Evolutionary conservation across 768 basidiomycete species (phyloP), one percentile per base, ranked within the genome.

Genomic region (Podaxis carcinomalis): DNA sequence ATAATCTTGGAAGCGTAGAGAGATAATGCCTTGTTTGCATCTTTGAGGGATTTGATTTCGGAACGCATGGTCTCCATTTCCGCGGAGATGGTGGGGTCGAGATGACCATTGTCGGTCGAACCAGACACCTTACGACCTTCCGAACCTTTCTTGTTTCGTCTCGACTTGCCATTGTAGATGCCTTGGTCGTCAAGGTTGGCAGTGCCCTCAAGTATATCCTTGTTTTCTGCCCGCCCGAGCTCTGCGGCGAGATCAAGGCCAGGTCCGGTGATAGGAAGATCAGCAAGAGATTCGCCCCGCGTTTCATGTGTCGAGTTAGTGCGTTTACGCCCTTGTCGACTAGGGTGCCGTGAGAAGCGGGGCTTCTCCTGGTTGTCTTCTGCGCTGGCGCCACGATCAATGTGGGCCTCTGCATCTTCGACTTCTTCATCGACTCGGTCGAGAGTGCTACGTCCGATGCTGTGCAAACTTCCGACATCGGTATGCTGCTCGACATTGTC

Each of bases 1-100:
- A 98, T 92, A 66, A 98, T 98, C 80, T 98, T 98, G 50, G 93
- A 94, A 3, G 95, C 94, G 69, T 98, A 98, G 42, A 98, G 75
- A 16, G 93, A 93, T 11, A 98, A 78, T 1, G 95, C 95, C 72
- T 96, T 96, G 79, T 97, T 98, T 47, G 93, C 93, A 70, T 97
- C 95, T 71, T 90, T 92, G 73, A 98, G 84, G 32, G 87, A 88
- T 73, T 96, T 96, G 71, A 97, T 88, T 73, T 98, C 96, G 10
- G 77, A 83, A 37, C 89, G 82, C 56, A 98, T 74, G n/a, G 86
- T 82, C 46, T 91, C 88, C 64, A 92, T 72, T 66, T 93, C 90
- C 57, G 75, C 63, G 49, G 82, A 74, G 35, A 69, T 68, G 57
- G 73, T 76, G 4, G 74, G 69, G 55, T 84, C 84, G 52, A 81